Conservation (phyloP, 805 yeast species). For the Metschnikowia hibisci region DNA sequence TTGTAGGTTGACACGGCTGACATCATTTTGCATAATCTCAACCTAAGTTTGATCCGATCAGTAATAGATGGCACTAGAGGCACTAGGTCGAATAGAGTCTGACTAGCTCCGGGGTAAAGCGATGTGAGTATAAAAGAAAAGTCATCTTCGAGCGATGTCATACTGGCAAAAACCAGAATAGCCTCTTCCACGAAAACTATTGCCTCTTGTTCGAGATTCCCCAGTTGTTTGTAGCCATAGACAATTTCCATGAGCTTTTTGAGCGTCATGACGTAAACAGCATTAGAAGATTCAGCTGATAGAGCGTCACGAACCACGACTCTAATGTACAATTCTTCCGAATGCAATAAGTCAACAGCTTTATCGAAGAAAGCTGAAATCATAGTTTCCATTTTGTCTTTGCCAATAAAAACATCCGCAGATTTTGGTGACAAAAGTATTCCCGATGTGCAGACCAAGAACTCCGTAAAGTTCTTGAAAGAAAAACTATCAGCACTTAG, state of each 20-base stretch:
- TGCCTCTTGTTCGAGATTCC: conserved; percentile 25
- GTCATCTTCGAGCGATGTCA: conserved; percentile 31
- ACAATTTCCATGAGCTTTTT: conserved; percentile 40
- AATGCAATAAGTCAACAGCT: conserved; percentile 47
- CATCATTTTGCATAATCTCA: conserved; percentile 41
- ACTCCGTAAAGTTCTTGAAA: conserved; percentile 68
- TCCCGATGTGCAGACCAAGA: conserved; percentile 68
- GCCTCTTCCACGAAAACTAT: conserved; percentile 47
- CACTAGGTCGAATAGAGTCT: conserved; percentile 26
- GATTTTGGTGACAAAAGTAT: conserved; percentile 43
- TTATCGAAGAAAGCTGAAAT: conserved; percentile 45
- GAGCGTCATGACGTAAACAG: conserved; percentile 47
- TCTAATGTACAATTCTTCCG: conserved; percentile 51
- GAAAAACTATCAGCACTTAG: conserved; percentile 41
- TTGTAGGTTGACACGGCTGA: conserved; percentile 33
- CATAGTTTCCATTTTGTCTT: conserved; percentile 28
- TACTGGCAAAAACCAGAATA: conserved; percentile 41
- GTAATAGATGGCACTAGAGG: conserved; percentile 24
- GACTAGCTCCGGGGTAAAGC: conserved; percentile 28
- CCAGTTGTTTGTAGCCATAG: conserved; percentile 28
- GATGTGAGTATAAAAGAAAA: conserved; percentile 35
- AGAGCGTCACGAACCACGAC: conserved; percentile 72
- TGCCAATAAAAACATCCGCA: conserved; percentile 18
- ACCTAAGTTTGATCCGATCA: conserved; percentile 36
- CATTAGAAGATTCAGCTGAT: conserved; percentile 60